Percentiles rank a stretch among this genome's conserved stretches.
Conservation (phyloP, 1,139 yeast genomes). For the Saccharomyces hybrid region DNA sequence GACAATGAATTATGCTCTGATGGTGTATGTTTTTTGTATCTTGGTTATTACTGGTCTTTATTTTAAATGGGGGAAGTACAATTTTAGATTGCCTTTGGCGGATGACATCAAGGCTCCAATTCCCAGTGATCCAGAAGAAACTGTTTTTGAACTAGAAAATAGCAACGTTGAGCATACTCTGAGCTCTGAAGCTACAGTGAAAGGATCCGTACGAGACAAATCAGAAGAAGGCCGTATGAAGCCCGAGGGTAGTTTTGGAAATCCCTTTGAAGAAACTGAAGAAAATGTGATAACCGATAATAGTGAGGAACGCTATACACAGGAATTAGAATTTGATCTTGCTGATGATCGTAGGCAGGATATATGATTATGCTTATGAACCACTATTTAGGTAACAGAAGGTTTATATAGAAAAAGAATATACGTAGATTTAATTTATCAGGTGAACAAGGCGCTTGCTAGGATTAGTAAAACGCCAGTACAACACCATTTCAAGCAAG, state of each 20-base stretch:
- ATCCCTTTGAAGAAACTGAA: not conserved
- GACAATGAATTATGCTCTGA: conserved; percentile 69
- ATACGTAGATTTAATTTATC: conserved; percentile 40
- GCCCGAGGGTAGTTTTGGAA: not conserved
- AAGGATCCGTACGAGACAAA: not conserved
- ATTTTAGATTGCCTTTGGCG: conserved; percentile 59
- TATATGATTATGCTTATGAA: not conserved
- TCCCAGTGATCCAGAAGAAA: not conserved
- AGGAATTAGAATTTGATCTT: not conserved
- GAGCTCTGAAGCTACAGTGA: not conserved
- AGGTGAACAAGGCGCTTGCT: conserved; percentile 24
- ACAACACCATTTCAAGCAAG: conserved; percentile 32
- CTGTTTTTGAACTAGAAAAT: not conserved
- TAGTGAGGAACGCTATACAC: not conserved
- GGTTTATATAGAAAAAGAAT: conserved; percentile 48
- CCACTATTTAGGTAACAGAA: conserved; percentile 31
- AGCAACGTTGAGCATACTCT: not conserved
- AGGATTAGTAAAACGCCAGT: conserved; percentile 28
- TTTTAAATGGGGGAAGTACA: conserved; percentile 50
- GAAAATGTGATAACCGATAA: not conserved
- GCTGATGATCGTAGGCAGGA: not conserved
- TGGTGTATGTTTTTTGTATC: conserved; percentile 48
- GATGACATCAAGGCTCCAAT: conserved; percentile 29
- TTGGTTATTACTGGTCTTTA: conserved; percentile 45
- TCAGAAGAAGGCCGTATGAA: not conserved